Conservation (phyloP, 2,329 filamentous ascomycete genomes). For the Ophiostoma novo-ulmi region DNA sequence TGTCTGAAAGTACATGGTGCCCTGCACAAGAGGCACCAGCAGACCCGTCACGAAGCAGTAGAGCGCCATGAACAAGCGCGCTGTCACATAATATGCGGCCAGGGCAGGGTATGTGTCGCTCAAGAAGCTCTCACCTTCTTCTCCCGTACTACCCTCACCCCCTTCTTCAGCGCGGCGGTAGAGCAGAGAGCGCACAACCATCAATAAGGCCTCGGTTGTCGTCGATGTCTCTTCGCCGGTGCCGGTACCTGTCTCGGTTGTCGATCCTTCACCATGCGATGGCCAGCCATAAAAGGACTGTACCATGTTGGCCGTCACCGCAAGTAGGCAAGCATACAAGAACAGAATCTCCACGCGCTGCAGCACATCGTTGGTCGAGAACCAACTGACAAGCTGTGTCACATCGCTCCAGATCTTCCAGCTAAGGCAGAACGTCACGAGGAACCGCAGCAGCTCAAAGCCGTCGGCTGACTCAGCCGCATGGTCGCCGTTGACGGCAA, state of each 20-base stretch:
- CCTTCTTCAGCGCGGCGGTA: constrained; percentile 8
- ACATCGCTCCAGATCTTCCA: constrained; percentile 62
- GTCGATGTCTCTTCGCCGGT: constrained; percentile 1
- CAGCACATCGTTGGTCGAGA: constrained; percentile 57
- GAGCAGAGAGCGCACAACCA: constrained; percentile 7
- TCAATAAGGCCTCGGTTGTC: background rate
- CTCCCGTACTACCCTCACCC: background rate
- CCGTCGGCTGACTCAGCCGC: constrained; percentile 53
- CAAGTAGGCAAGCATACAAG: constrained; percentile 56
- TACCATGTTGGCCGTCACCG: constrained; percentile 58
- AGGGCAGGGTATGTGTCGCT: constrained; percentile 53
- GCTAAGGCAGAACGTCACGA: constrained; percentile 57
- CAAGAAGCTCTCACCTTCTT: constrained; percentile 15
- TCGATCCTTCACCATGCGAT: background rate
- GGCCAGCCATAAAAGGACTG: constrained; percentile 45
- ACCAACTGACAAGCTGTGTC: constrained; percentile 53
- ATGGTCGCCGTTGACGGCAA: constrained; percentile 58
- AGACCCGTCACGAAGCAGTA: constrained; percentile 46
- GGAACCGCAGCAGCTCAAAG: constrained; percentile 52
- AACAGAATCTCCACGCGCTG: constrained; percentile 56
- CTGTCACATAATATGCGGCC: constrained; percentile 56
- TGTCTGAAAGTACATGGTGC: constrained; percentile 48
- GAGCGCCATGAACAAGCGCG: constrained; percentile 48
- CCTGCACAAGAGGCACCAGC: constrained; percentile 53
- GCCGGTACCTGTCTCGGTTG: background rate